These are phyloP conservation scores for Ophiocordyceps polyrhachis-furcata DNA, from an alignment of 2,329 filamentous ascomycete species.

Conservation along the genomic window DNA sequence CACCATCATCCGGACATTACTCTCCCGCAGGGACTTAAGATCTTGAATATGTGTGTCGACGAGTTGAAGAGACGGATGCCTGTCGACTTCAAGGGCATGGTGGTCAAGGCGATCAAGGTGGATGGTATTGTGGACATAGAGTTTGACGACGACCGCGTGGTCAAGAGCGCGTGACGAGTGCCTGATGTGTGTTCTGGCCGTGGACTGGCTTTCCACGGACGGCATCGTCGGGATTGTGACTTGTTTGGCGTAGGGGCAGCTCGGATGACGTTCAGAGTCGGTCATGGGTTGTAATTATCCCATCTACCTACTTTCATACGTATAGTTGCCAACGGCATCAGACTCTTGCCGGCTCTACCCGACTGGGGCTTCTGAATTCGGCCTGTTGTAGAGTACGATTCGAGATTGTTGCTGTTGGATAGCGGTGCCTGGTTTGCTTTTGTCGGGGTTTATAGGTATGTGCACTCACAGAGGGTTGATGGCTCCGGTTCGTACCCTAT, in stretches of 20 bases:
- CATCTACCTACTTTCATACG: not conserved
- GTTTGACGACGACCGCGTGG: constrained; percentile 64
- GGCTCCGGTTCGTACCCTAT: too few relatives aligned
- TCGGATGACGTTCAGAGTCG: not conserved
- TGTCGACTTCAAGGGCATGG: constrained; percentile 96
- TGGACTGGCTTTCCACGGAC: not conserved
- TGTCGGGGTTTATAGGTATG: too few relatives aligned
- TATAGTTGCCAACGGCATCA: not conserved
- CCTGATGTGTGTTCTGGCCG: not conserved
- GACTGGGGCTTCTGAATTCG: too few relatives aligned
- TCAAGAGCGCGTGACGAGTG: constrained; percentile 34
- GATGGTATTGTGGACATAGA: constrained; percentile 75
- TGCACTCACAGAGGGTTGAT: too few relatives aligned
- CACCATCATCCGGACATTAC: constrained; percentile 92
- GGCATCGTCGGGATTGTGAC: not conserved
- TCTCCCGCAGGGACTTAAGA: constrained; percentile 76
- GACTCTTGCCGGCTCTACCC: not conserved
- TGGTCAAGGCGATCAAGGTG: constrained; percentile 87
- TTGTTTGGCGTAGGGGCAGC: not conserved
- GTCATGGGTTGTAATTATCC: not conserved
- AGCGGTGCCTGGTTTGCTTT: too few relatives aligned
- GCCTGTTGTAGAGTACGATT: too few relatives aligned
- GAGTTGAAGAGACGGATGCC: constrained; percentile 93
- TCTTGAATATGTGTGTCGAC: constrained; percentile 86
- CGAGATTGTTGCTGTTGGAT: too few relatives aligned